Evolutionary conservation across 2,329 filamentous ascomycete species (phyloP), one percentile per base, ranked within the genome.

Genomic region (Hypoxylon sp.): DNA sequence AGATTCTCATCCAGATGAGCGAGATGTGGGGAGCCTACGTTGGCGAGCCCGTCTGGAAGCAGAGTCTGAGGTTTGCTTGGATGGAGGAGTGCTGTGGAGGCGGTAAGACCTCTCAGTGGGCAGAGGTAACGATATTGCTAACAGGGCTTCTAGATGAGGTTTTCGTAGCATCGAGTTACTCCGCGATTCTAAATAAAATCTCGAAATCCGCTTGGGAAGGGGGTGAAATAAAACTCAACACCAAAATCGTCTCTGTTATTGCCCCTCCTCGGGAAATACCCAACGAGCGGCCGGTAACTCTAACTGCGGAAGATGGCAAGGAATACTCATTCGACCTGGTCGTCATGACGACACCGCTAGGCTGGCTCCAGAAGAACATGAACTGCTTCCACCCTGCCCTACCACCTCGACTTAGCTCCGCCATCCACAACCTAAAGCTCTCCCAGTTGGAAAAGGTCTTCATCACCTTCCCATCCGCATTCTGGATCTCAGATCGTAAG

Each of bases 61-160:
- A 91, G 75, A 90, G 87, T 73, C 76, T 91, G 67, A 88, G 85
- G 73, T 91, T 88, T 76, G 90, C 90, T 74, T 89, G 86, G 81
- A 79, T 91, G 29, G 89, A 91, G 74, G 88, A 91, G 74, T 90
- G 87, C 63, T 87, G 91, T 53, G 88, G 90, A 72, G 89, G 89
- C 17, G 82, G 84, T 83, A 76, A 68, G 81, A 24, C 17, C 22
- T 5, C 31, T 11, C 26, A 22, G 26, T 33, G 6, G 31, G 47
- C 2, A 13, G 13, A 3, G 2, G 10, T 14, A 44, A n/a, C 1
- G 24, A 11, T 14, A 19, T 39, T 3, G 24, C 48, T 55, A 19
- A 65, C 57, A 17, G 33, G 2, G 39, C 42, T 22, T 6, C 62
- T 44, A 84, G 88, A 87, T 75, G 90, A 90, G 72, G 83, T 88